Conservation (phyloP, 2,329 filamentous ascomycete species). For the Aspergillus sp. region DNA sequence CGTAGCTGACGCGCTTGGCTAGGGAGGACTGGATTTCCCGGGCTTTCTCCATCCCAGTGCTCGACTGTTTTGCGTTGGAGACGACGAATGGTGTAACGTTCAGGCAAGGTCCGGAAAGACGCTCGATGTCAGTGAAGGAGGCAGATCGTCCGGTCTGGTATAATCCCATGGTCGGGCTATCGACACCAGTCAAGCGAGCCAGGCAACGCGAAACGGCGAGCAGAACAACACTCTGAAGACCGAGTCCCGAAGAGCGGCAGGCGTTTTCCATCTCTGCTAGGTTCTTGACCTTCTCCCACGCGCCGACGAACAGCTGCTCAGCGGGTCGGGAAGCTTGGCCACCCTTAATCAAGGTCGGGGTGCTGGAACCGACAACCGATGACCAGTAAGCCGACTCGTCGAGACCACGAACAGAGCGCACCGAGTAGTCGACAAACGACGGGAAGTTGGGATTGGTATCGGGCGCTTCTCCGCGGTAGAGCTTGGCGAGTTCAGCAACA, state of each 20-base stretch:
- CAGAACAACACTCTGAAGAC: conserved; percentile 23
- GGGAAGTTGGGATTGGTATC: conserved; percentile 14
- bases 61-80: background rate
- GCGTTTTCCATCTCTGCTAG: conserved; percentile 15
- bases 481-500: conserved; percentile 21
- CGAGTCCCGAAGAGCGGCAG: conserved; percentile 13
- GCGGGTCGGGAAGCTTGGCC: background rate
- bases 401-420: conserved; percentile 11
- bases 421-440: conserved; percentile 18
- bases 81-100: conserved; percentile 25
- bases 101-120: conserved; percentile 22
- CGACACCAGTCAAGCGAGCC: conserved; percentile 11
- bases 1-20: conserved; percentile 20
- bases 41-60: conserved; percentile 6
- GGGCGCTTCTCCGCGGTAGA: conserved; percentile 16
- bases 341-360: conserved; percentile 15
- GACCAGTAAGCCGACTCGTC: conserved; percentile 20
- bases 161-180: conserved; percentile 22
- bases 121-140: conserved; percentile 19
- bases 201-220: conserved; percentile 22
- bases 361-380: conserved; percentile 8
- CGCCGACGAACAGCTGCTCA: conserved; percentile 16
- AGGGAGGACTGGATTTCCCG: conserved; percentile 16
- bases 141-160: conserved; percentile 28
- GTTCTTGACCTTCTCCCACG: conserved; percentile 17